phyloP scores from a whole-genome alignment of 1,284 basidiomycete species.

The Austropuccinia psidii region DNA sequence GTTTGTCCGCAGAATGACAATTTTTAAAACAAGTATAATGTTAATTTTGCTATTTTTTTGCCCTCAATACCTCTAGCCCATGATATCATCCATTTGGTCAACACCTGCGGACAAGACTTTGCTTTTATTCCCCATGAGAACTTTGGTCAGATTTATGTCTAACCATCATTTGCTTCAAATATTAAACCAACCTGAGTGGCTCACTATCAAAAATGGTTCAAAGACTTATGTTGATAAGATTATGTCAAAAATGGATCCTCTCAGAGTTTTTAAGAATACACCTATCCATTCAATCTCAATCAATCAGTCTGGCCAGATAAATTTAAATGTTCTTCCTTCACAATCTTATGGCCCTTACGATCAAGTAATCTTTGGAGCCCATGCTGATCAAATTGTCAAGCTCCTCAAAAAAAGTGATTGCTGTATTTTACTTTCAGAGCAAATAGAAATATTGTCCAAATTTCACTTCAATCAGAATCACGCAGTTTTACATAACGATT shows the following conservation, averaged over 20 bases:
- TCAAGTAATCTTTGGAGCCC: conserved; percentile 68
- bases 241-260: conserved; percentile 54
- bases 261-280: conserved; percentile 58
- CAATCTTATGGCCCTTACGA: conserved; percentile 56
- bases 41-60: not conserved
- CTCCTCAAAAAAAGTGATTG: conserved; percentile 50
- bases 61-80: conserved; percentile 54
- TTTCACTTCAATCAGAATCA: conserved; percentile 66
- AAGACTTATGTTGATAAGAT: conserved; percentile 63
- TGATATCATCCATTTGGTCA: conserved; percentile 74
- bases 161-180: conserved; percentile 73
- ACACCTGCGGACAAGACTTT: conserved; percentile 66
- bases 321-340: conserved; percentile 51
- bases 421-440: conserved; percentile 42
- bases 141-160: conserved; percentile 66
- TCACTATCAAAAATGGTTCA: conserved; percentile 64
- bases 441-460: conserved; percentile 56
- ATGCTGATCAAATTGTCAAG: conserved; percentile 61
- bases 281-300: conserved; percentile 50
- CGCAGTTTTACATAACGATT: conserved; percentile 63
- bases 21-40: not conserved
- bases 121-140: conserved; percentile 64
- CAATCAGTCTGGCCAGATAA: conserved; percentile 37
- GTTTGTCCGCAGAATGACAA: conserved; percentile 51
- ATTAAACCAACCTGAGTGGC: conserved; percentile 65